These are phyloP conservation scores for Quercus suber DNA, from an alignment of 306 rosid genomes.

Conservation along the genomic window DNA sequence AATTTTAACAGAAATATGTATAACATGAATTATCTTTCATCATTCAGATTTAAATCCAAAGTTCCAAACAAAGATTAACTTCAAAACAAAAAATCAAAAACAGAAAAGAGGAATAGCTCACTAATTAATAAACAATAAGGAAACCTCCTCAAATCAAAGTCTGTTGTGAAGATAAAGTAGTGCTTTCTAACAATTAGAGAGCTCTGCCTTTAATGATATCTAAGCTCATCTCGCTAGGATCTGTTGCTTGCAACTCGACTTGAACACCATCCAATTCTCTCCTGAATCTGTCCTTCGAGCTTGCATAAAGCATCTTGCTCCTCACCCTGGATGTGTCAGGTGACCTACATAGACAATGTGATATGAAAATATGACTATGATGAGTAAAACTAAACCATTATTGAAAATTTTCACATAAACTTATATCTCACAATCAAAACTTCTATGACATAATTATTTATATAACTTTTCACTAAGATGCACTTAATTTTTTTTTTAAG, in stretches of 20 bases:
- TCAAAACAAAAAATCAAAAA: background rate
- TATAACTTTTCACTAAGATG: no score
- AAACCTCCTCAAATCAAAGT: no score
- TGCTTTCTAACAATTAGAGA: background rate
- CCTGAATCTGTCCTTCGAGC: conserved; percentile 36
- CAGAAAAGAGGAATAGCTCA: background rate
- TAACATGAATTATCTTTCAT: background rate
- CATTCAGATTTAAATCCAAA: background rate
- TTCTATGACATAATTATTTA: no score
- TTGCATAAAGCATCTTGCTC: conserved; percentile 38
- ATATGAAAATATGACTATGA: background rate
- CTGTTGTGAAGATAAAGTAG: background rate
- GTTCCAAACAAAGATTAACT: background rate
- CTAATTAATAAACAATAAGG: no score
- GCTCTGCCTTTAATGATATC: conserved; percentile 24
- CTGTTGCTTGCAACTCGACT: conserved; percentile 31
- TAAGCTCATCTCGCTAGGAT: conserved; percentile 31
- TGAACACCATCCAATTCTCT: conserved; percentile 31
- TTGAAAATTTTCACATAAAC: no score
- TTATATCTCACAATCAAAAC: no score
- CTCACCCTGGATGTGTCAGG: conserved; percentile 29
- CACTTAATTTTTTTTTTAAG: no score
- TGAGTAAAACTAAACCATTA: background rate
- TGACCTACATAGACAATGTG: conserved; percentile 2
- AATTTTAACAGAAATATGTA: background rate